Conservation (phyloP, 257 asterid species). For the Salvia splendens region DNA sequence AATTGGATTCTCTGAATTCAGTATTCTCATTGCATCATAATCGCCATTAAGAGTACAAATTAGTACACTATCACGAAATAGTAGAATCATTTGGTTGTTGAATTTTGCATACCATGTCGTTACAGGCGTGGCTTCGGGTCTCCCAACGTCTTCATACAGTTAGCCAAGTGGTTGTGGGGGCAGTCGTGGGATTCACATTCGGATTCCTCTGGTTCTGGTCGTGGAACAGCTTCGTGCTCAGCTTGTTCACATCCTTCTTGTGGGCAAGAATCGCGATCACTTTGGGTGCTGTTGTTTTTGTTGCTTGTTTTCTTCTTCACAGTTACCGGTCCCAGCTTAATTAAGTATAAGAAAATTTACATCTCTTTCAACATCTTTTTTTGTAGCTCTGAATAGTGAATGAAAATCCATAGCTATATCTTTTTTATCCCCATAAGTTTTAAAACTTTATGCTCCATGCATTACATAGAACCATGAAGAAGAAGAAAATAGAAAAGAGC, state of each 20-base stretch:
- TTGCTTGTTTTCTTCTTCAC: slow-evolving; percentile 38
- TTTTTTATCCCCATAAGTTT: too few species aligned
- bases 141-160: slow-evolving; percentile 64
- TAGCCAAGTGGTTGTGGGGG: slow-evolving; percentile 77
- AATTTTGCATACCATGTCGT: slow-evolving; percentile 9
- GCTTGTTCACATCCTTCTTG: slow-evolving; percentile 41
- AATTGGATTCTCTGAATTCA: not conserved
- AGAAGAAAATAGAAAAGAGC: too few species aligned
- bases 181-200: slow-evolving; percentile 53
- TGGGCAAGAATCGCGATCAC: slow-evolving; percentile 49
- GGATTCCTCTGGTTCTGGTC: slow-evolving; percentile 63
- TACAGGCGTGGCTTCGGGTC: slow-evolving; percentile 91
- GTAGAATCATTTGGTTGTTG: not conserved
- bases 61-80: not conserved
- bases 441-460: too few species aligned
- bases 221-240: slow-evolving; percentile 50
- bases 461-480: too few species aligned
- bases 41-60: not conserved
- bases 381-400: too few species aligned
- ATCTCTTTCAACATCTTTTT: not conserved
- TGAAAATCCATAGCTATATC: slow-evolving; percentile 34
- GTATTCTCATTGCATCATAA: not conserved
- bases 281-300: slow-evolving; percentile 40
- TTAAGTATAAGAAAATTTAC: slow-evolving; percentile 7
- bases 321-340: slow-evolving; percentile 39